phyloP scores from a whole-genome alignment of 345 rosid species.

The Citrus hindsii region DNA sequence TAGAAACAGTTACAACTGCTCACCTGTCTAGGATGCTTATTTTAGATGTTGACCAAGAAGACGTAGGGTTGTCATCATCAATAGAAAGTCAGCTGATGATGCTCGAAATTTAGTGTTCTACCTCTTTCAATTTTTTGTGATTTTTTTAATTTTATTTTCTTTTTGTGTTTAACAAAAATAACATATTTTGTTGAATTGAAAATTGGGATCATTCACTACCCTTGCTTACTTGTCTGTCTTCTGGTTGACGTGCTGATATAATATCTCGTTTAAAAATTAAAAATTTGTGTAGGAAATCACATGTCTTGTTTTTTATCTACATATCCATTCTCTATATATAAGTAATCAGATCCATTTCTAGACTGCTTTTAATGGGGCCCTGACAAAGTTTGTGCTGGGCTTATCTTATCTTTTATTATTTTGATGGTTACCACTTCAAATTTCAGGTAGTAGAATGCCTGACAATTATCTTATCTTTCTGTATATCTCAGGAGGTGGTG shows the following conservation, averaged over 20 bases:
- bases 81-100: background rate
- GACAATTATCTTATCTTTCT: background rate
- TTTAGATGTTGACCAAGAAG: background rate
- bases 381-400: background rate
- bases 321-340: background rate
- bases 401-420: background rate
- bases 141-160: too few relatives aligned
- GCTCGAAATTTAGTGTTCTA: background rate
- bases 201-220: background rate
- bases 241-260: background rate
- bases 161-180: background rate
- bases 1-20: background rate
- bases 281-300: background rate
- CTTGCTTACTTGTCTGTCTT: conserved; percentile 1
- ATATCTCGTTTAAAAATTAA: background rate
- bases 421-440: background rate
- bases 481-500: conserved; percentile 70
- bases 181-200: background rate
- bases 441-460: background rate
- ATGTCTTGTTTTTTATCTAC: background rate
- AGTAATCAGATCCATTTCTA: background rate
- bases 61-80: background rate
- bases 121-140: background rate
- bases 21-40: too few relatives aligned
- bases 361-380: background rate